These are phyloP conservation scores for Diplotaxis tenuifolia DNA, from an alignment of 345 rosid species.

Conservation along the genomic window DNA sequence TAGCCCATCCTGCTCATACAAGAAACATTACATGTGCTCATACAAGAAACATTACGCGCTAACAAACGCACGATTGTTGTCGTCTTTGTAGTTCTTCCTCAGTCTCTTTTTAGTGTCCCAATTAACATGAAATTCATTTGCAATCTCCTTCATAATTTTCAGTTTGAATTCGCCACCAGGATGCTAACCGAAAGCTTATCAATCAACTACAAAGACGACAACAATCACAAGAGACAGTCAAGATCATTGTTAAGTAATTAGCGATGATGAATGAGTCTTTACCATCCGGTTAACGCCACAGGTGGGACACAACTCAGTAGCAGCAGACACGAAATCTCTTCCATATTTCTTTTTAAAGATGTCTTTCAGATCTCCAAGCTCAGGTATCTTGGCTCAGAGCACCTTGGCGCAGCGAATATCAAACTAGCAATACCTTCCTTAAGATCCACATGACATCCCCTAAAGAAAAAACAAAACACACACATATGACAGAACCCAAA, in stretches of 20 bases:
- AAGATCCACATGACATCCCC: conserved; percentile 89
- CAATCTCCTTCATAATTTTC: conserved; percentile 83
- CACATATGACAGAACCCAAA: too few species aligned
- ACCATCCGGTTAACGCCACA: conserved; percentile 89
- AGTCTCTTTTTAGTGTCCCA: conserved; percentile 90
- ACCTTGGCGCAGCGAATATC: conserved; percentile 87
- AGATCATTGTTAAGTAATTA: neutral
- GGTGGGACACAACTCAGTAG: conserved; percentile 80
- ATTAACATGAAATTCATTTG: conserved; percentile 71
- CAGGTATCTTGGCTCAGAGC: conserved; percentile 95
- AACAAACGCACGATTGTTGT: too few species aligned
- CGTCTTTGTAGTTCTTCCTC: conserved; percentile 90
- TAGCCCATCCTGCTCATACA: conserved; percentile 57
- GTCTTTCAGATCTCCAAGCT: conserved; percentile 55
- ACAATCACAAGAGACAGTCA: conserved; percentile 18
- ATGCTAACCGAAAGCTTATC: conserved; percentile 87
- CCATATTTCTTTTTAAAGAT: too few species aligned
- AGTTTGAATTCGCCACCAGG: conserved; percentile 72
- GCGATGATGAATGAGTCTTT: neutral
- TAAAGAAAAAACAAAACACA: conserved; percentile 34
- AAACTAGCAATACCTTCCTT: conserved; percentile 97
- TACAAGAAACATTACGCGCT: too few species aligned
- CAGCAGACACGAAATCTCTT: conserved; percentile 85
- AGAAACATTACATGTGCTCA: neutral
- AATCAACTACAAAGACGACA: conserved; percentile 55